Base-by-base conservation (phyloP, 2,329 filamentous ascomycete genomes). In the Trichoderma aggressivum region DNA sequence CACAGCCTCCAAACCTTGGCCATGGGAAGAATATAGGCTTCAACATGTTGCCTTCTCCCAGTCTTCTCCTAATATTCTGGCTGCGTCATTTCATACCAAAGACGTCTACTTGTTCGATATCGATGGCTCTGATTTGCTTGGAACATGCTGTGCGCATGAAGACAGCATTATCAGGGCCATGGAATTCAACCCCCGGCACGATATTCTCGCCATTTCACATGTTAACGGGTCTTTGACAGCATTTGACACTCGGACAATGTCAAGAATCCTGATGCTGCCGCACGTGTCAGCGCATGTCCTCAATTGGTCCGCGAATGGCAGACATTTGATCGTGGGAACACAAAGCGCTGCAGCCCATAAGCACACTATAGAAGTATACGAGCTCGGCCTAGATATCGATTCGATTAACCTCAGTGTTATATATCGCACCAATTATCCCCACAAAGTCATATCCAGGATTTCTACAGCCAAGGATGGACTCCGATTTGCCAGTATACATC, bases 281-380 rank as follows among this genome's bases (percentile, higher is more conserved):
- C 21, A 43, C 24, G 39, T 65, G 21, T 39, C 28, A 18, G 68
- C 68, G 11, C 28, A 21, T 24, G 39, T 62, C 7, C 14, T 65
- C 24, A 53, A 30, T 30, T 70, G 60, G 32, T 70, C 60, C 16
- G 30, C 68, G 18, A 60, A 65, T 43, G 68, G 68, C 24, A 58
- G 50, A 43, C 64, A 39, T 18, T 32, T 70, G 16, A 65, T 65
- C n/a, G 28, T 34, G 12, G 68, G 32, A 28, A 59, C 60, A 24
- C 56, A 60, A 36, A 60, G 18, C 30, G 11, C 56, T 7, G 16
- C 34, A n/a, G 47, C 18, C 10, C 21, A 53, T 56, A 16, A 32
- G 30, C 60, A 65, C 34, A 43, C 16, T 32, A 32, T 70, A 14
- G 58, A 70, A 26, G 24, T 70, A 11, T 70, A 64, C 43, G 59